Conservation (phyloP, 305 asterid species). For the Fraxinus nigra region DNA sequence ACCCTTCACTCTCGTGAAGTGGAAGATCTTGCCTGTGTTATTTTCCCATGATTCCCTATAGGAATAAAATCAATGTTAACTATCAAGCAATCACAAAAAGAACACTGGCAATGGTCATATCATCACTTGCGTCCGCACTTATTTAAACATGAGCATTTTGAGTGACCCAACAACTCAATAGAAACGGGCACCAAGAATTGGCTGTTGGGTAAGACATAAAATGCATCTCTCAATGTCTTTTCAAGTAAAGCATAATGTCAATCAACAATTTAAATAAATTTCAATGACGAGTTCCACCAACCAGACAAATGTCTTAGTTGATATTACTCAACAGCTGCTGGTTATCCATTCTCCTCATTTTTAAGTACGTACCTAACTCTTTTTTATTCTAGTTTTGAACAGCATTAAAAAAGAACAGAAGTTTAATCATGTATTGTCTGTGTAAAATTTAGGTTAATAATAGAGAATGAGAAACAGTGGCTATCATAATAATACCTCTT, state of each 20-base stretch:
- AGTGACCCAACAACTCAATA: conserved; percentile 13
- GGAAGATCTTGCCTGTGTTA: not conserved
- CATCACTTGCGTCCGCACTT: not conserved
- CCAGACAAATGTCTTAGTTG: conserved; percentile 1
- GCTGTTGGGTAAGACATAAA: not conserved
- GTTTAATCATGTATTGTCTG: not conserved
- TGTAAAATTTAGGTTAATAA: not conserved
- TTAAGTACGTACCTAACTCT: not conserved
- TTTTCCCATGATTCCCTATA: not conserved
- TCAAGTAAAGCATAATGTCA: conserved; percentile 8
- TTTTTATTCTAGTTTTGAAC: not conserved
- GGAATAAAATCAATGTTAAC: not conserved
- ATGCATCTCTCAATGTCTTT: conserved; percentile 10
- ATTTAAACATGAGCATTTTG: not conserved
- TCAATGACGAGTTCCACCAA: not conserved
- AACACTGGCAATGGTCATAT: not conserved
- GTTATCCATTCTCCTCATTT: not conserved
- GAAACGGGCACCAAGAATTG: conserved; percentile 10
- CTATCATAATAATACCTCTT: not conserved
- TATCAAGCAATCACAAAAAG: not conserved
- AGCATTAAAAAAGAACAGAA: not conserved
- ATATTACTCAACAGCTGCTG: not conserved
- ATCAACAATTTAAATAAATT: not conserved
- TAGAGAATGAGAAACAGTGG: not conserved
- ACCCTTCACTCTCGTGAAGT: not conserved